Conservation (phyloP, 2,329 filamentous ascomycete genomes). For the Hymenoscyphus infarciens region DNA sequence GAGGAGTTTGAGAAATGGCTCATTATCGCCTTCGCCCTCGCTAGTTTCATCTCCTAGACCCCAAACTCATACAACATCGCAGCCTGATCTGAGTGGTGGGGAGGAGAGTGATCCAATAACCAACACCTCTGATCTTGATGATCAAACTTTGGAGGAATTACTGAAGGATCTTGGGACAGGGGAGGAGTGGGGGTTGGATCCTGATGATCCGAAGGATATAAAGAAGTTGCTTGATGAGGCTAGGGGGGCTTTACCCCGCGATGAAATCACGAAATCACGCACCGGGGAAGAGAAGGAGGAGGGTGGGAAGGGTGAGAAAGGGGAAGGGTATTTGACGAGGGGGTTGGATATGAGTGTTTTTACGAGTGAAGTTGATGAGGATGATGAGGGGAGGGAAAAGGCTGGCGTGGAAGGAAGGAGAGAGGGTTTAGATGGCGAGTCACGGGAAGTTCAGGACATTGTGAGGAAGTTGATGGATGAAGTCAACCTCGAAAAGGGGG, state of each 20-base stretch:
- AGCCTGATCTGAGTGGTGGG: neutral
- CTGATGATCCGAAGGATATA: conserved; percentile 32
- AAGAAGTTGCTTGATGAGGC: conserved; percentile 32
- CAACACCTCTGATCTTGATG: conserved; percentile 22
- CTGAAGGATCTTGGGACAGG: conserved; percentile 31
- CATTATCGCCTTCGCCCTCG: conserved; percentile 21
- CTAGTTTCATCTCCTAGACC: conserved; percentile 14
- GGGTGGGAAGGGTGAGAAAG: neutral
- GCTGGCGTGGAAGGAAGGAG: conserved; percentile 36
- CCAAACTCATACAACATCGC: neutral
- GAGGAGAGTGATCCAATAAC: conserved; percentile 22
- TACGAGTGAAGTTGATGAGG: conserved; percentile 42
- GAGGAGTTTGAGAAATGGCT: conserved; percentile 29
- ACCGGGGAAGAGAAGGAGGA: conserved; percentile 36
- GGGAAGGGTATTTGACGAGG: conserved; percentile 20
- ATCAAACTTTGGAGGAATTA: conserved; percentile 33
- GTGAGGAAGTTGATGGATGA: conserved; percentile 33
- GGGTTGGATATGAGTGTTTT: conserved; percentile 35
- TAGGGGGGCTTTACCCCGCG: conserved; percentile 19
- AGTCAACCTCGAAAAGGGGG: conserved; percentile 25
- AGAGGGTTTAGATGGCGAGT: conserved; percentile 23
- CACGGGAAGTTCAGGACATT: conserved; percentile 33
- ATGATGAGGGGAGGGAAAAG: conserved; percentile 40
- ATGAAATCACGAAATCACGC: neutral
- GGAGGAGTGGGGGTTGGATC: conserved; percentile 29